Conservation (phyloP, 2,329 filamentous ascomycete species). For the Sporothrix inflata region DNA sequence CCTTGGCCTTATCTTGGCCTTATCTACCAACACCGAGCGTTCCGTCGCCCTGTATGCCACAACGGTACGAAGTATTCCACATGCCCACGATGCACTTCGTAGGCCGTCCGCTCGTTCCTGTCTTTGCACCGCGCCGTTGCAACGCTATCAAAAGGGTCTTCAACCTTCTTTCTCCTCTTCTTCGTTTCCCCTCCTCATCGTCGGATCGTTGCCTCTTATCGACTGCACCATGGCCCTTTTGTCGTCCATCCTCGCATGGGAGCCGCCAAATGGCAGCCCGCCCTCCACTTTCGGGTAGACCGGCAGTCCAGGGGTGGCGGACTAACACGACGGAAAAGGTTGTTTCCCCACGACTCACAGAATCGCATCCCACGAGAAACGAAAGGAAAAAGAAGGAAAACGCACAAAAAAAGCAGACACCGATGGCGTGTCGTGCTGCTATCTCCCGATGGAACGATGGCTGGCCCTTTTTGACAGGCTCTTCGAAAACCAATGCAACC, state of each 20-base stretch:
- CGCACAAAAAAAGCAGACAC: not conserved
- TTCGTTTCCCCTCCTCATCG: not conserved
- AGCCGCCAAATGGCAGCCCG: not conserved
- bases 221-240: not conserved
- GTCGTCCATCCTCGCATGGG: not conserved
- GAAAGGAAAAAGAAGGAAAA: not conserved
- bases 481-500: conserved; percentile 4
- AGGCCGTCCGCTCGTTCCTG: not conserved
- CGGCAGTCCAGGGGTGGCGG: not conserved
- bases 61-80: not conserved
- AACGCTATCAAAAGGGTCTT: not conserved
- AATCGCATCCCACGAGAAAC: not conserved
- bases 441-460: not conserved
- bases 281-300: not conserved
- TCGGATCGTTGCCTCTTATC: not conserved
- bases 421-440: too few species aligned
- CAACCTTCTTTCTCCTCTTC: not conserved
- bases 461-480: not conserved
- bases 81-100: not conserved
- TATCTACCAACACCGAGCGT: not conserved
- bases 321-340: not conserved
- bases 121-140: not conserved
- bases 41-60: conserved; percentile 10
- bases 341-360: not conserved
- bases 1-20: too few species aligned